Base-by-base conservation (phyloP, 768 basidiomycete genomes). In the Pleurotus salmoneostramineus region DNA sequence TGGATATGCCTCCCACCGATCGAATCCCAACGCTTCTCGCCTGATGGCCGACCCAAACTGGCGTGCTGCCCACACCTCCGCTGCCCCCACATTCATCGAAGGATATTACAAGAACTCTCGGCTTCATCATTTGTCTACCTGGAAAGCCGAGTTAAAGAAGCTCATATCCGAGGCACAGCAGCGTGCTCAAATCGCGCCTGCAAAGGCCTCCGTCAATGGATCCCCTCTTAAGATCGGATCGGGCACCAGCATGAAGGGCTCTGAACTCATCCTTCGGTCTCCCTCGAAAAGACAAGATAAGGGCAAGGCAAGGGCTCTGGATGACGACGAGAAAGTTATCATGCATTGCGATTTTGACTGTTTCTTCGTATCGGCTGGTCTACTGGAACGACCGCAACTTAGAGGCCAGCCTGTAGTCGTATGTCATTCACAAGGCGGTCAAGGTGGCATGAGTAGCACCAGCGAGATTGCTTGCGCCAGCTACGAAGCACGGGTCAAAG, bases 271-370 rank as follows among this genome's bases (percentile, higher is more conserved):
- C 3, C 66, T 77, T 65, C 74, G 70, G 56, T 83, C 84, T 6
- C 81, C 84, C 42, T 65, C 68, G 15, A 76, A 76, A 63, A 65
- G 66, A 11, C 83, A 80, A 60, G 80, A 77, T 64, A 86, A 87
- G 62, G 80, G 76, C 45, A 87, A 85, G 68, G 78, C 74, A 60
- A 84, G 78, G 64, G 82, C 76, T 12, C 72, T 70, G 48, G 79
- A 78, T 43, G 76, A 76, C 35, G 78, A 76, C 2, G 81, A 85
- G 44, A 79, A 80, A 12, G 83, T 91, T 7, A 89, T 93, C 64
- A 91, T 95, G 90, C 93, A 95, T 64, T 92, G 90, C 63, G 93
- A 95, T 69, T 98, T 98, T 62, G 97, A 99, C 66, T 93, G 88
- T 61, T 98, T 98, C 77, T 99, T 99, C 67, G 95, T 98, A 8